Percentiles rank a stretch among this genome's conserved stretches.
These are phyloP conservation scores for Mucor irregularis DNA, from an alignment of 371 early-diverging fungal species.

Conservation along the genomic window DNA sequence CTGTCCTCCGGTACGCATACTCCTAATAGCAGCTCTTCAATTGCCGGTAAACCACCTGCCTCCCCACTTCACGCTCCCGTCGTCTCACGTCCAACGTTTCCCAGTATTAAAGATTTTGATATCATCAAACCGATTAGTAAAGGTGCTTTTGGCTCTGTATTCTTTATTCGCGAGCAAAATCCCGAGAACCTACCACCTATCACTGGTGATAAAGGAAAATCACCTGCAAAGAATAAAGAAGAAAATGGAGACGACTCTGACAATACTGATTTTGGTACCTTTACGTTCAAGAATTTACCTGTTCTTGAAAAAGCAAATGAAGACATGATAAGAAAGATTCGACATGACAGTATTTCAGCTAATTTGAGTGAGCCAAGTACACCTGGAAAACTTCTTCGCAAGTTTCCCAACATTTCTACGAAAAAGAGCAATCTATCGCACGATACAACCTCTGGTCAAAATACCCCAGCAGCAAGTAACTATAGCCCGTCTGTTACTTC, in stretches of 20 bases:
- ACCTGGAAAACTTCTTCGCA: conserved; percentile 6
- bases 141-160: conserved; percentile 92
- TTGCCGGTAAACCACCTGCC: conserved; percentile 30
- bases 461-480: conserved; percentile 7
- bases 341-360: conserved; percentile 48
- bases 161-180: conserved; percentile 56
- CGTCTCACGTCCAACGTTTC: conserved; percentile 45
- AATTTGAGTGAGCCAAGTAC: conserved; percentile 3
- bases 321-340: conserved; percentile 70
- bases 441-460: conserved; percentile 6
- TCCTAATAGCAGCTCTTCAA: conserved; percentile 10
- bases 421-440: conserved; percentile 5
- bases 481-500: conserved; percentile 9
- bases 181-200: conserved; percentile 27
- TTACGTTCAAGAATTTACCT: conserved; percentile 89
- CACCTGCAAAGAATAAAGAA: not conserved
- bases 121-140: conserved; percentile 92
- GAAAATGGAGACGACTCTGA: conserved; percentile 9
- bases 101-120: conserved; percentile 86
- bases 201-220: not conserved
- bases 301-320: conserved; percentile 89
- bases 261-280: conserved; percentile 86
- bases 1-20: conserved; percentile 16
- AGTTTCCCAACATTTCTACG: conserved; percentile 9
- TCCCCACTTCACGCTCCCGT: conserved; percentile 51